A percentile compares a stretch with the other conserved stretches of the same genome.
Conservation (phyloP, 495 filamentous ascomycete genomes). For the Tuber magnatum region DNA sequence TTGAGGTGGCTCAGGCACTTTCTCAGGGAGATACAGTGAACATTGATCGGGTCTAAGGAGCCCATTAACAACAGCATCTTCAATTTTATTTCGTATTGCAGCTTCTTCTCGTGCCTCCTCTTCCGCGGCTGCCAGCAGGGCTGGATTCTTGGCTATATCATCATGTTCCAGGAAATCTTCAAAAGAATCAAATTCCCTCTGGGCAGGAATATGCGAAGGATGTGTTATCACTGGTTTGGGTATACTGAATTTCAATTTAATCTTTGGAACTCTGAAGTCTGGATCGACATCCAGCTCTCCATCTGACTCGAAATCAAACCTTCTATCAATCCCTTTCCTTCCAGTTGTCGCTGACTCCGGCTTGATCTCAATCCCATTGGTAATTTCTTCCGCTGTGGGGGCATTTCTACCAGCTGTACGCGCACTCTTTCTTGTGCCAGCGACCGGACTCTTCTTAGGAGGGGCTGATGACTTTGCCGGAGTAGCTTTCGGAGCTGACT, state of each 20-base stretch:
- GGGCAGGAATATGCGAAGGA: conserved; percentile 47
- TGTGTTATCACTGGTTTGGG: conserved; percentile 47
- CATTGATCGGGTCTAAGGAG: conserved; percentile 63
- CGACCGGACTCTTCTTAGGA: conserved; percentile 32
- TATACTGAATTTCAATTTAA: conserved; percentile 37
- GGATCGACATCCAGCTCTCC: conserved; percentile 36
- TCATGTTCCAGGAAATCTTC: conserved; percentile 49
- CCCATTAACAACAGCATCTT: conserved; percentile 64
- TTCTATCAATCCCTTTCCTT: conserved; percentile 4
- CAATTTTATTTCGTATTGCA: conserved; percentile 51
- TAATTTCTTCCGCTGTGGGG: conserved; percentile 12
- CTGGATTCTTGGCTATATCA: conserved; percentile 47
- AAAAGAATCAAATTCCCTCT: conserved; percentile 48
- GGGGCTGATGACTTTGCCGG: conserved; percentile 26
- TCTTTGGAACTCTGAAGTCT: conserved; percentile 32
- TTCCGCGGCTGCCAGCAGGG: conserved; percentile 50
- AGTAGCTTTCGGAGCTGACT: conserved; percentile 21
- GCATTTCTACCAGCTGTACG: conserved; percentile 31
- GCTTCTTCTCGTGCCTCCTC: conserved; percentile 54
- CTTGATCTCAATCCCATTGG: conserved; percentile 4
- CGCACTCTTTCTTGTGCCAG: conserved; percentile 38
- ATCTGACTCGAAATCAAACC: conserved; percentile 38
- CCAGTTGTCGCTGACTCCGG: conserved; percentile 11
- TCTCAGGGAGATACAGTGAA: conserved; percentile 68
- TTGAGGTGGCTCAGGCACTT: conserved; percentile 61